Evolutionary conservation across 441 rosid species (phyloP), one percentile per base, ranked within the genome.

Genomic region (Adansonia gregorii): DNA sequence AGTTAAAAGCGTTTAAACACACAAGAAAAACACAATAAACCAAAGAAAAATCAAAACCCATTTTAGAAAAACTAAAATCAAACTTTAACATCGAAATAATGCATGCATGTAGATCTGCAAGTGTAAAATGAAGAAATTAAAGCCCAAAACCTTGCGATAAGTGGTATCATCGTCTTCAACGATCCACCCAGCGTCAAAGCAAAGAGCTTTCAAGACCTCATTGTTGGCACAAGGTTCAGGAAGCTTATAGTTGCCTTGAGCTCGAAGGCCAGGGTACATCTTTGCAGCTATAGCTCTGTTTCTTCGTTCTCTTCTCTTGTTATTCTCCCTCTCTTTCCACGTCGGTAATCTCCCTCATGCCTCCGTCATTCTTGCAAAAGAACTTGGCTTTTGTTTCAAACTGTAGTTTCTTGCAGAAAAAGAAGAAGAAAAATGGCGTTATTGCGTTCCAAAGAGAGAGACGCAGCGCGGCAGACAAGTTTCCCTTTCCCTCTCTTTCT

Each of bases 201-300:
- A 91, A 9, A 91, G 93, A 75, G 94, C 94, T 76, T 91, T 91
- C 81, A 91, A 87, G 48, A 91, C 94, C 74, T 91, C 94, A 81
- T 91, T 91, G 80, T 91, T 91, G 80, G 88, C 94, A 58, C 93
- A 91, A 80, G 89, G 94, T 71, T 91, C 89, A 56, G 94, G 93
- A 43, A 91, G 91, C 81, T 88, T 91, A 80, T 73, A 91, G 80
- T 85, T 91, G 0, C 94, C 93, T 81, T 91, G 92, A 79, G 92
- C 88, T 54, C 94, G 78, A 58, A 91, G 94, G 2, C 95, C 95
- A 5, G 92, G 4, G 83, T 85, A 91, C 51, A 91, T 89, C 90
- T 91, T 91, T 3, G 95, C 95, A 15, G 95, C 90, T 60, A 91
- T 88, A 41, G 95, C 95, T 78, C 95, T 87, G 81, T 93, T 85